These are phyloP conservation scores for Arachnopeziza araneosa DNA, from an alignment of 2,329 filamentous ascomycete genomes.

Conservation along the genomic window DNA sequence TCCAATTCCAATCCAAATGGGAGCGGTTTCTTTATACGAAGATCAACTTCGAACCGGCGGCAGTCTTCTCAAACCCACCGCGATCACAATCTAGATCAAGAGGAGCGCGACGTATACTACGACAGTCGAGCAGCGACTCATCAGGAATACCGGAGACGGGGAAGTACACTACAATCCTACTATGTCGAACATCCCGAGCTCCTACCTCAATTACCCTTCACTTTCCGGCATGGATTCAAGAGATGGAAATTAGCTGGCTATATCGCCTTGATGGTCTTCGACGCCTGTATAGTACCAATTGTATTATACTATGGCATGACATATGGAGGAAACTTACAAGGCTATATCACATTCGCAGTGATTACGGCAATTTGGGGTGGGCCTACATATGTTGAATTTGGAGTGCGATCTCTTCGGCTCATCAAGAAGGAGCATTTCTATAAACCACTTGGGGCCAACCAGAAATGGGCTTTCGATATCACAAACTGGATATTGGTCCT, in stretches of 20 bases:
- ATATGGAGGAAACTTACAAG: slow-evolving; percentile 33
- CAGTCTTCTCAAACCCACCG: slow-evolving; percentile 11
- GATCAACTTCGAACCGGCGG: slow-evolving; percentile 5
- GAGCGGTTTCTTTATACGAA: slow-evolving; percentile 1
- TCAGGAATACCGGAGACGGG: slow-evolving; percentile 18
- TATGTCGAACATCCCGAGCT: slow-evolving; percentile 21
- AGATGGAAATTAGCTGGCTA: slow-evolving; percentile 24
- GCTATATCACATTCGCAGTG: slow-evolving; percentile 43
- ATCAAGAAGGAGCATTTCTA: slow-evolving; percentile 45
- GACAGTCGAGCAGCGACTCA: slow-evolving; percentile 20
- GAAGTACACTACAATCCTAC: slow-evolving; percentile 20
- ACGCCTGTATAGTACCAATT: slow-evolving; percentile 44
- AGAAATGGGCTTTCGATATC: slow-evolving; percentile 46
- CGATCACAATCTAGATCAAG: slow-evolving; percentile 6
- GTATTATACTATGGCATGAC: slow-evolving; percentile 47
- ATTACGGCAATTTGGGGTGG: slow-evolving; percentile 51
- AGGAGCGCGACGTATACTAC: slow-evolving; percentile 19
- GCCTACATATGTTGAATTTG: slow-evolving; percentile 50
- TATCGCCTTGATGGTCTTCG: slow-evolving; percentile 41
- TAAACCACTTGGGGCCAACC: slow-evolving; percentile 42
- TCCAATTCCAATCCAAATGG: slow-evolving; percentile 4
- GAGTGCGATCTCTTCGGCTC: slow-evolving; percentile 42
- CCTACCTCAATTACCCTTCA: slow-evolving; percentile 21
- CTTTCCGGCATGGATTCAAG: slow-evolving; percentile 24
- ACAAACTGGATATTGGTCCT: slow-evolving; percentile 37